Evolutionary conservation across 73 alveolate genomes (phyloP), one percentile per base, ranked within the genome.

Genomic region (Paramecium primaurelia): DNA sequence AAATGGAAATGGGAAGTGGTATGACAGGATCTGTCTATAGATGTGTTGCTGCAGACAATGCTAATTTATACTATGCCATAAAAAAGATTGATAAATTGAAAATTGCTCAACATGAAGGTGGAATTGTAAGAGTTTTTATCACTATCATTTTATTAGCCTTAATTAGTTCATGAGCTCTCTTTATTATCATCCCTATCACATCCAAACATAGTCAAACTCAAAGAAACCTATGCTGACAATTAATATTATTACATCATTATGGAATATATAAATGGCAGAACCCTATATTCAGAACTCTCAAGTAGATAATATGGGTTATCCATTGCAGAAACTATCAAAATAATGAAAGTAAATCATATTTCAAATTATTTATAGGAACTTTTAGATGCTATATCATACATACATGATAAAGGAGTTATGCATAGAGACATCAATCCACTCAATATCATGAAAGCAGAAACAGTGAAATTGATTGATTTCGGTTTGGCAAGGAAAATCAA

Each of bases 391-490:
- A 40, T 80, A 11, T 26, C 58, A 20, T 86, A 86, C 14, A 59
- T 86, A 11, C 93, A 86, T 42, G 86, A 86, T 1, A 86, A 86
- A 22, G 86, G 86, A 10, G 60, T 86, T 1, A 86, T 86, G 85
- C 93, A 86, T 59, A 16, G 93, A n/a, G 93, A 86, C 16, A 32
- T 86, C 37, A 86, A 86, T 38, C 93, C 93, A 42, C 25, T 59
- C 28, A 86, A 86, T 59, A 59, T 86, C 4, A 68, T 86, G 93
- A 58, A 40, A 60, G 54, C 88, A 5, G 75, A 86, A 11, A 26
- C 44, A 37, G 86, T 86, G 6, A 59, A 86, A 10, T 28, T 86
- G 28, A 86, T 68, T 10, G 93, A 86, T 36, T 86, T 86, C 12
- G 93, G 93, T 11, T 18, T 86, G n/a, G 86, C 93, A 2, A 58